Percentiles rank a stretch among this genome's conserved stretches.
phyloP scores from a whole-genome alignment of 139 green algal genomes.

The Chlamydomonas sp. region DNA sequence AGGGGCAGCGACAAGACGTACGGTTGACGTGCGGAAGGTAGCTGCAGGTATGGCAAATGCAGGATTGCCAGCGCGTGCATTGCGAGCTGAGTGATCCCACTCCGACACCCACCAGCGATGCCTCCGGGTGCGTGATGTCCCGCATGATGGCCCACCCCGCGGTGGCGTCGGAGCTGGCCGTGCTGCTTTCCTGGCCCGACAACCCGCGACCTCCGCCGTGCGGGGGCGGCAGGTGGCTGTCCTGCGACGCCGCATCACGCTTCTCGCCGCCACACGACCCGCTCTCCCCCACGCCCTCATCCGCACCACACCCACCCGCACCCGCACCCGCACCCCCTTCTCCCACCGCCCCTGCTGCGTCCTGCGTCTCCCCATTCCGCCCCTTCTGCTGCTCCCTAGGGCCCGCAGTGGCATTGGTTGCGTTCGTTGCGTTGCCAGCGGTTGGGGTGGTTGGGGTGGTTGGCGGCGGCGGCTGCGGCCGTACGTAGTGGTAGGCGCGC shows the following conservation, averaged over 20 bases:
- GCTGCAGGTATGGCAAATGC: not conserved
- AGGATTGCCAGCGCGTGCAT: no score
- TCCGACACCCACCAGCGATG: conserved; percentile 3
- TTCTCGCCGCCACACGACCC: no score
- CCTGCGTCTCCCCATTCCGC: no score
- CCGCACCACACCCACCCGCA: no score
- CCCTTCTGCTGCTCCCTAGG: not conserved
- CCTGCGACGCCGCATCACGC: no score
- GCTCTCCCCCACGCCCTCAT: no score
- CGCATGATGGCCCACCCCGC: conserved; percentile 37
- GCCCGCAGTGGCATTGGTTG: not conserved
- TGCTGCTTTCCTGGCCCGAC: conserved; percentile 2
- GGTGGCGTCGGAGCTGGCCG: conserved; percentile 1
- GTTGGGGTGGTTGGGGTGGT: not conserved
- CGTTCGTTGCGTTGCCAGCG: not conserved
- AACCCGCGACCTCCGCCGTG: not conserved
- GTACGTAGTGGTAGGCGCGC: conserved; percentile 73
- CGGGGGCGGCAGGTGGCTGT: not conserved
- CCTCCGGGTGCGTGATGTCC: conserved; percentile 11
- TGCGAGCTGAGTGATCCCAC: no score
- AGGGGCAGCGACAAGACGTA: no score
- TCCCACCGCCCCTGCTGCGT: no score
- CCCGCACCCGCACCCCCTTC: no score
- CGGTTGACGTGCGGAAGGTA: no score
- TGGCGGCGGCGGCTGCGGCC: not conserved